Evolutionary conservation across 2,329 filamentous ascomycete genomes (phyloP).

Genomic region (Hymenoscyphus fructigenus): DNA sequence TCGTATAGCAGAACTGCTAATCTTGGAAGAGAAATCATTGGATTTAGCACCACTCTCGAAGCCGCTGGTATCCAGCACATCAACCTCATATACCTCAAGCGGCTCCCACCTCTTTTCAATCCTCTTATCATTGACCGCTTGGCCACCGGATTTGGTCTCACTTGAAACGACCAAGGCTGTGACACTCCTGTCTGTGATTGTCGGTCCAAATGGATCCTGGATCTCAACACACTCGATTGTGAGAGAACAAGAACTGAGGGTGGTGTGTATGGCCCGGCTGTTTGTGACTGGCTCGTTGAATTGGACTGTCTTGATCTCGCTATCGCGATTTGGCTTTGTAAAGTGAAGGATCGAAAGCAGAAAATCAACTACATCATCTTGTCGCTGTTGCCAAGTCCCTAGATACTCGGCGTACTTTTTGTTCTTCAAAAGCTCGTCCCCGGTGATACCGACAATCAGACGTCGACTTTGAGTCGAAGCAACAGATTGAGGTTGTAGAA

Average conservation of each 20-base stretch:
- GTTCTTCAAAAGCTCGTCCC: constrained; percentile 79
- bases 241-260: constrained; percentile 59
- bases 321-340: constrained; percentile 39
- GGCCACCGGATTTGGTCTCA: constrained; percentile 82
- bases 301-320: constrained; percentile 35
- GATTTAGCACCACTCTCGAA: constrained; percentile 44
- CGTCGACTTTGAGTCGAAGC: constrained; percentile 46
- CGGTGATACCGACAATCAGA: constrained; percentile 84
- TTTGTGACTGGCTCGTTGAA: constrained; percentile 37
- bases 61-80: constrained; percentile 73
- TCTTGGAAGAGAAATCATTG: constrained; percentile 74
- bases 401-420: constrained; percentile 85
- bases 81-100: constrained; percentile 83
- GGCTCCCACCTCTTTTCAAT: constrained; percentile 70
- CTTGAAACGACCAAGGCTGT: constrained; percentile 81
- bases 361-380: constrained; percentile 68
- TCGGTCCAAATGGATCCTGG: constrained; percentile 85
- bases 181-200: constrained; percentile 76
- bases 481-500: constrained; percentile 53
- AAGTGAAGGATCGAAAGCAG: constrained; percentile 60
- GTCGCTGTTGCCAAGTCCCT: constrained; percentile 76
- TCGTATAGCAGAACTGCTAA: constrained; percentile 87
- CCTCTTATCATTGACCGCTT: constrained; percentile 82
- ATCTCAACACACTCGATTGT: constrained; percentile 79
- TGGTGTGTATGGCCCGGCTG: constrained; percentile 53